phyloP scores from a whole-genome alignment of 202 grass and related monocot species.

The Panicum virgatum region DNA sequence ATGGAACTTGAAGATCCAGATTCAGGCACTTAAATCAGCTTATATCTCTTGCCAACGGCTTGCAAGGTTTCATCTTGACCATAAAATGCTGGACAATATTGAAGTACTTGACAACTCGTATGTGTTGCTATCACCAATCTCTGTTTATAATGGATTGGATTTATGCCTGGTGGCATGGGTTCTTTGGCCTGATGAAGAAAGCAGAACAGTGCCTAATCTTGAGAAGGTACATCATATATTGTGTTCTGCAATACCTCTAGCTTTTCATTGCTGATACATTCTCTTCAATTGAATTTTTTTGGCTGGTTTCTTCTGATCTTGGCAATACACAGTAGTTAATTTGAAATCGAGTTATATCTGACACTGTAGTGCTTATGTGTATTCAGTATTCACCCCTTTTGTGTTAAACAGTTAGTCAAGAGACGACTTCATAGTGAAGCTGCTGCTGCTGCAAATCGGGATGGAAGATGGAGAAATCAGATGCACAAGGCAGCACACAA shows the following conservation, averaged over 20 bases:
- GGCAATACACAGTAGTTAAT: conserved; percentile 6
- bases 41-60: conserved; percentile 76
- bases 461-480: conserved; percentile 96
- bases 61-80: conserved; percentile 49
- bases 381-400: conserved; percentile 23
- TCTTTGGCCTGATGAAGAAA: conserved; percentile 94
- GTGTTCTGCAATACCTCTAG: conserved; percentile 7
- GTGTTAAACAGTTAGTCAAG: conserved; percentile 71
- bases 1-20: conserved; percentile 91
- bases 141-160: conserved; percentile 72
- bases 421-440: conserved; percentile 71
- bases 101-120: conserved; percentile 69
- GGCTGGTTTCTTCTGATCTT: neutral
- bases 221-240: conserved; percentile 69
- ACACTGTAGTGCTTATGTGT: conserved; percentile 2
- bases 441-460: conserved; percentile 73
- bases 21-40: conserved; percentile 86
- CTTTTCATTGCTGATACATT: conserved; percentile 13
- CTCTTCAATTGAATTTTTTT: neutral
- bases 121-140: conserved; percentile 65
- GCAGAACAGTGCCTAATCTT: conserved; percentile 74
- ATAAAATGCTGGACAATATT: conserved; percentile 62
- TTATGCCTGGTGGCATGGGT: conserved; percentile 80
- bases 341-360: conserved; percentile 14
- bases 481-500: conserved; percentile 94